Base-by-base conservation (phyloP, 345 rosid genomes). In the Eucalyptus cloeziana region DNA sequence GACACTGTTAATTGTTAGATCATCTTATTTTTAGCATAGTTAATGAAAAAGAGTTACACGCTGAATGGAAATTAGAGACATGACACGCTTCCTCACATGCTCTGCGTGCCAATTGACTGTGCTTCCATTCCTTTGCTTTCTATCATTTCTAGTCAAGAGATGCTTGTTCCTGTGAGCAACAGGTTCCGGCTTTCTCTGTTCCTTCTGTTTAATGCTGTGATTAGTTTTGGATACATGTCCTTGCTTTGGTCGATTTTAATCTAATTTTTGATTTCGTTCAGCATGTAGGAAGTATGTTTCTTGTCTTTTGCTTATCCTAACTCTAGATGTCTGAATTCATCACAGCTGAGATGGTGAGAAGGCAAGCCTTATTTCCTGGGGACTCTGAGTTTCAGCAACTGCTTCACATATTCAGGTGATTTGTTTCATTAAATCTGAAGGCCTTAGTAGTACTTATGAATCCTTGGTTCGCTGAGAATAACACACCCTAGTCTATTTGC, bases 311-410 rank as follows among this genome's bases (percentile, higher is more conserved):
- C 45, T 86, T 21, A 0, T 88, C 33, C 37, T 69, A 47, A 64
- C 43, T 31, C 49, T 71, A 22, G 83, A 17, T 49, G 49, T 12
- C 19, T 50, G 15, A 25, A 43, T 76, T 76, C 87, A 19, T 86
- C 87, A 58, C 91, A 94, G 97, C 96, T 50, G 98, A 97, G 91
- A 96, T 97, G 99, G 96, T 91, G 7, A 90, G 99, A 88, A 95
- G 99, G 92, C 99, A 97, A 90, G 98, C 99, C 49, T 89, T 96
- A 44, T 97, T 96, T 90, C 99, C 97, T 27, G 99, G 99, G 10
- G 99, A 97, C 89, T 96, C 99, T 2, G 98, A 96, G 91, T 96
- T 95, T 86, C 99, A 96, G 92, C 99, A 97, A 90, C 90, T 97
- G 96, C 99, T 97, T 86, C 99, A 96, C 88, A 96, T 96, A 86